Conservation (phyloP, 2,329 filamentous ascomycete species). For the Colletotrichum neosansevieriae region DNA sequence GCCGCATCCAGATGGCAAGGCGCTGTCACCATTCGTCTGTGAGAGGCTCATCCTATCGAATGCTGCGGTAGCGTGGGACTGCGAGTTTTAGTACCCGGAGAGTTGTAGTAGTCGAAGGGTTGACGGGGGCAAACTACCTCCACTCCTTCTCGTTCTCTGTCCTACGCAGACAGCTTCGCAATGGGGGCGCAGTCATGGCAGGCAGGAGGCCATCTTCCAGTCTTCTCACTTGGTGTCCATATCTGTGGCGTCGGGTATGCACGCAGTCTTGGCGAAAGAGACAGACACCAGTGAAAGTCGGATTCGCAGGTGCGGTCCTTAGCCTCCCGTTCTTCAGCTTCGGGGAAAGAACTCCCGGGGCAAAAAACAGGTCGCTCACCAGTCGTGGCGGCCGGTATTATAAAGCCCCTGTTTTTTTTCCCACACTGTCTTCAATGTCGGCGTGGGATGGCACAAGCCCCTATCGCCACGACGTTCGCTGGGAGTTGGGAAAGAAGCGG, state of each 20-base stretch:
- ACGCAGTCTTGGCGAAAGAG: slow-evolving; percentile 16
- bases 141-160: slow-evolving; percentile 16
- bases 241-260: slow-evolving; percentile 3
- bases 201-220: neutral
- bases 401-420: neutral
- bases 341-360: neutral
- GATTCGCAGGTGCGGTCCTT: neutral
- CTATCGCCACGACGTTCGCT: slow-evolving; percentile 9
- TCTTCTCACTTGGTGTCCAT: slow-evolving; percentile 5
- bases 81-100: slow-evolving; percentile 1
- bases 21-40: slow-evolving; percentile 7
- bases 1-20: slow-evolving; percentile 3
- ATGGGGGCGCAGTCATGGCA: neutral
- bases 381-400: slow-evolving; percentile 24
- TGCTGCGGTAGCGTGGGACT: neutral
- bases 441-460: slow-evolving; percentile 26
- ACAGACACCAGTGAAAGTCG: neutral
- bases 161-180: neutral
- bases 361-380: neutral
- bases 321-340: neutral
- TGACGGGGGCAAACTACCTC: slow-evolving; percentile 1
- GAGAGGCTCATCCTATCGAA: slow-evolving; percentile 10
- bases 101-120: neutral
- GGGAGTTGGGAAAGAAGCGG: neutral
- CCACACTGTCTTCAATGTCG: neutral